A percentile compares a stretch with the other conserved stretches of the same genome.
Evolutionary conservation across 2,329 filamentous ascomycete genomes (phyloP).

Genomic region (Epichloe sylvatica): DNA sequence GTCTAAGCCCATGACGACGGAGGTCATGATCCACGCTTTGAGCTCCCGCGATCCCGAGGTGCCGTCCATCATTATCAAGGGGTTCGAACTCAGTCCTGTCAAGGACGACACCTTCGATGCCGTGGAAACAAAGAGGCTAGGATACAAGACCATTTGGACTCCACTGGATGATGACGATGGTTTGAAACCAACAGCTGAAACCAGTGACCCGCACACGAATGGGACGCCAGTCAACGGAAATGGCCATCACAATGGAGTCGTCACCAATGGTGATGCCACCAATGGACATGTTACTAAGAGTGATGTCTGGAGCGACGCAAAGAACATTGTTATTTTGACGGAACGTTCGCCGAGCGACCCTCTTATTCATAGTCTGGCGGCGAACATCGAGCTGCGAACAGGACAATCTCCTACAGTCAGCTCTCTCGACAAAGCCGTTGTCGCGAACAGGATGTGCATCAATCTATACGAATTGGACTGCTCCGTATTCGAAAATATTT

Average conservation of each 20-base stretch:
- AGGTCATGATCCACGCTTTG: slow-evolving; percentile 8
- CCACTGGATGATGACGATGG: background rate
- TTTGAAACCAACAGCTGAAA: background rate
- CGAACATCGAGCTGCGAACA: background rate
- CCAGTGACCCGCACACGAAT: background rate
- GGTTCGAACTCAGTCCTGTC: slow-evolving; percentile 27
- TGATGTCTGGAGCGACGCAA: background rate
- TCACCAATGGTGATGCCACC: background rate
- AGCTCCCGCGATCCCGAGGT: slow-evolving; percentile 10
- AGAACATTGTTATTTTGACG: background rate
- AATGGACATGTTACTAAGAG: background rate
- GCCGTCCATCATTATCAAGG: slow-evolving; percentile 23
- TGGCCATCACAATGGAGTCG: background rate
- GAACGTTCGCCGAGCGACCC: background rate
- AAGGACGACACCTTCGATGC: slow-evolving; percentile 15
- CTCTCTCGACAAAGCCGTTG: slow-evolving; percentile 4
- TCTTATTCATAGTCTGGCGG: background rate
- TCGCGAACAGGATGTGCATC: background rate
- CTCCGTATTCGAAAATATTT: slow-evolving; percentile 28
- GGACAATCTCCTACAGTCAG: slow-evolving; percentile 10
- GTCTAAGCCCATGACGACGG: background rate
- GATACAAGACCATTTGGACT: background rate
- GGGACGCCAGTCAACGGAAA: background rate
- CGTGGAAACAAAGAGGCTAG: background rate
- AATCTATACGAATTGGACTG: slow-evolving; percentile 26